Conservation (phyloP, 495 filamentous ascomycete species). For the Immersiella caudata region DNA sequence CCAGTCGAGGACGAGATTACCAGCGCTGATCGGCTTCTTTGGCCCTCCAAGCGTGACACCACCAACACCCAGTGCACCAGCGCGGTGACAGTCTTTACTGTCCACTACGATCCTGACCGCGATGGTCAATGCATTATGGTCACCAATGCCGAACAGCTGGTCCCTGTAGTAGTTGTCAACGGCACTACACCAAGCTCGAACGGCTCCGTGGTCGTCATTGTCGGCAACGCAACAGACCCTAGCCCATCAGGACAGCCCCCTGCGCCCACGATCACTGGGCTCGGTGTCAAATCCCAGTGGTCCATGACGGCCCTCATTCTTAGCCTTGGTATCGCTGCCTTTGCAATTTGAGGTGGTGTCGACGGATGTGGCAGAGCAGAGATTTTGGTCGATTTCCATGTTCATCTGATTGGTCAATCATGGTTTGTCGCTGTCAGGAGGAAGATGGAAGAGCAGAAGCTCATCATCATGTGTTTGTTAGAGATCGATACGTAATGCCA, state of each 20-base stretch:
- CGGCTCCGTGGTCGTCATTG: constrained; percentile 15
- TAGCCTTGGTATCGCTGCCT: constrained; percentile 3
- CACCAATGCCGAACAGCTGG: constrained; percentile 18
- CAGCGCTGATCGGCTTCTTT: constrained; percentile 13
- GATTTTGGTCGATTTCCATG: constrained; percentile 9
- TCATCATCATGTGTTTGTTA: not conserved
- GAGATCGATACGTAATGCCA: not conserved
- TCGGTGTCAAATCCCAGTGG: not conserved
- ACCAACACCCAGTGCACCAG: constrained; percentile 30
- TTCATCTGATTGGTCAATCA: not conserved
- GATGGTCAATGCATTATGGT: constrained; percentile 20
- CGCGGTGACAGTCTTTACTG: constrained; percentile 41
- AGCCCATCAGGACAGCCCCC: not conserved
- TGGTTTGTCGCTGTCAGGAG: not conserved
- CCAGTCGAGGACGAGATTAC: constrained; percentile 20
- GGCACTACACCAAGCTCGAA: constrained; percentile 13
- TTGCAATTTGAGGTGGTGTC: not conserved
- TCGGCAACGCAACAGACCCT: constrained; percentile 12
- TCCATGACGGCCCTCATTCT: constrained; percentile 3
- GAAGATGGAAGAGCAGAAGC: not conserved
- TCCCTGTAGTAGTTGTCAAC: constrained; percentile 21
- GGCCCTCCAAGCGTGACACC: constrained; percentile 37
- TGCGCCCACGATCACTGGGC: constrained; percentile 12
- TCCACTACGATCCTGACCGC: constrained; percentile 40
- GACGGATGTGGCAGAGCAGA: not conserved